A percentile compares a stretch with the other conserved stretches of the same genome.
These are phyloP conservation scores for sweet orange (Citrus sinensis) DNA, from an alignment of 345 rosid species.

Conservation along the genomic window DVS_A1.0 CM039164.1:9919001-9919500, in stretches of 20 bases:
- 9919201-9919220: slow-evolving; percentile 75
- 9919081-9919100: slow-evolving; percentile 74
- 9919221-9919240: slow-evolving; percentile 84
- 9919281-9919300: slow-evolving; percentile 66
- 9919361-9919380: slow-evolving; percentile 68
- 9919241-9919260: slow-evolving; percentile 62
- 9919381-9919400: slow-evolving; percentile 58
- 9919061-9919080: slow-evolving; percentile 77
- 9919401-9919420: slow-evolving; percentile 48
- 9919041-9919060: slow-evolving; percentile 60
- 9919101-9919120: slow-evolving; percentile 76
- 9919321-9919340: slow-evolving; percentile 76
- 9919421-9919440: slow-evolving; percentile 28
- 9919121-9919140: slow-evolving; percentile 51
- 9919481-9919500: slow-evolving; percentile 35
- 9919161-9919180: slow-evolving; percentile 34
- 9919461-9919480: slow-evolving; percentile 44
- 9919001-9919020: slow-evolving; percentile 58
- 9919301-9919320: slow-evolving; percentile 60
- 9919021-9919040: slow-evolving; percentile 51
- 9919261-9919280: slow-evolving; percentile 43
- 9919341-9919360: slow-evolving; percentile 84
- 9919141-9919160: slow-evolving; percentile 53
- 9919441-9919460: slow-evolving; percentile 24
- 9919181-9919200: slow-evolving; percentile 65